Evolutionary conservation across 2,329 filamentous ascomycete genomes (phyloP).

Genomic region (Parastagonospora nodorum): DNA sequence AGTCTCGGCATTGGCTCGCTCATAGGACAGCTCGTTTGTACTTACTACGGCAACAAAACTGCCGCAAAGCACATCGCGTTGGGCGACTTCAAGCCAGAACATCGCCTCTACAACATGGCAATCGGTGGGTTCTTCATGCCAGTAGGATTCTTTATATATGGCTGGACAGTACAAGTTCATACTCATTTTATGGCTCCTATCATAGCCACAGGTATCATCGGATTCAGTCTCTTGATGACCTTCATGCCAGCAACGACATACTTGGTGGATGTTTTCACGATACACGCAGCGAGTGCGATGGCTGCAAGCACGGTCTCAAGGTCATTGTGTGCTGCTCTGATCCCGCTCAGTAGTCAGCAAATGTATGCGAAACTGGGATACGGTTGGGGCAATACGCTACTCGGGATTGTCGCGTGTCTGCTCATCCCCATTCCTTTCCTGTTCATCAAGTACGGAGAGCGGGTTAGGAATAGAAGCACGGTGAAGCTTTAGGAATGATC

Average conservation of each 20-base stretch:
- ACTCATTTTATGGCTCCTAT: slow-evolving; percentile 46
- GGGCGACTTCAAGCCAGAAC: slow-evolving; percentile 43
- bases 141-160: slow-evolving; percentile 45
- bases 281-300: slow-evolving; percentile 50
- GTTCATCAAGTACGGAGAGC: slow-evolving; percentile 43
- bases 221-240: slow-evolving; percentile 42
- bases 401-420: slow-evolving; percentile 41
- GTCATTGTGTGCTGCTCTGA: slow-evolving; percentile 44
- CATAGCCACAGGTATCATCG: slow-evolving; percentile 39
- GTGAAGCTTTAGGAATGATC: slow-evolving; percentile 29
- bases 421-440: slow-evolving; percentile 44
- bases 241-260: slow-evolving; percentile 49
- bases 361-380: slow-evolving; percentile 48
- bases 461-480: slow-evolving; percentile 32
- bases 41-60: slow-evolving; percentile 37
- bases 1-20: slow-evolving; percentile 48
- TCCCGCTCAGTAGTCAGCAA: slow-evolving; percentile 47
- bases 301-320: slow-evolving; percentile 49
- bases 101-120: slow-evolving; percentile 42
- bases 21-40: slow-evolving; percentile 40
- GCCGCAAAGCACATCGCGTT: slow-evolving; percentile 33
- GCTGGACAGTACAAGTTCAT: slow-evolving; percentile 41
- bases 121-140: slow-evolving; percentile 41
- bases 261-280: slow-evolving; percentile 49
- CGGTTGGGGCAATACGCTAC: slow-evolving; percentile 47